Percentiles rank a stretch among this genome's conserved stretches.
phyloP scores from a whole-genome alignment of 2,329 filamentous ascomycete genomes.

The Diaporthe sp. region DNA sequence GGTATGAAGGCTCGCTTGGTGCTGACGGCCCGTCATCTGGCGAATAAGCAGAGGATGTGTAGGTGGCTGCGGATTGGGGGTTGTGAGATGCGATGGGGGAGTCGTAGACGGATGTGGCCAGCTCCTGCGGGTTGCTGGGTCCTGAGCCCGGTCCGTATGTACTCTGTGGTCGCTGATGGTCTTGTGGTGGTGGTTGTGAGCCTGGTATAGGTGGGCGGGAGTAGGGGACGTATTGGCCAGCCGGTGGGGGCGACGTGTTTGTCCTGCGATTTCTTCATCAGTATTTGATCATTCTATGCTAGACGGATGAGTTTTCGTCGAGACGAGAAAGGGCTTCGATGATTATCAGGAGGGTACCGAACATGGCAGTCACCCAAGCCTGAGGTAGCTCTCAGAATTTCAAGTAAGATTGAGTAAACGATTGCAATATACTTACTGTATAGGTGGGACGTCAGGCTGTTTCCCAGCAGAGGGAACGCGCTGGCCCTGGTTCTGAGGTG shows the following conservation, averaged over 20 bases:
- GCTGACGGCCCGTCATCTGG: constrained; percentile 55
- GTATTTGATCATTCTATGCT: not conserved
- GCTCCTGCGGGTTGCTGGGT: constrained; percentile 73
- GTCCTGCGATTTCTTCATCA: constrained; percentile 22
- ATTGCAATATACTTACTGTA: constrained; percentile 28
- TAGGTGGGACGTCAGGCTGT: constrained; percentile 48
- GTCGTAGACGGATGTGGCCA: constrained; percentile 82
- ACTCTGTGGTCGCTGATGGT: constrained; percentile 65
- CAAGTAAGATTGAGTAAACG: not conserved
- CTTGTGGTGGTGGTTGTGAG: constrained; percentile 47
- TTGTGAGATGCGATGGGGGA: constrained; percentile 72
- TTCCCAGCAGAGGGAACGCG: constrained; percentile 58
- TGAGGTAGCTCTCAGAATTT: too few relatives aligned
- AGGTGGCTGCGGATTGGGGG: constrained; percentile 54
- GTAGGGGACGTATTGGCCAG: constrained; percentile 33
- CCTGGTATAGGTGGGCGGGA: constrained; percentile 31
- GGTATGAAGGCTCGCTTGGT: constrained; percentile 50
- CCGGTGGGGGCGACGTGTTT: constrained; percentile 32
- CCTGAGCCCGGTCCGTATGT: constrained; percentile 62
- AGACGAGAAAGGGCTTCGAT: not conserved
- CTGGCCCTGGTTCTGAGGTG: constrained; percentile 63
- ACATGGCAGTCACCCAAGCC: not conserved
- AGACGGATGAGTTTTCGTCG: not conserved
- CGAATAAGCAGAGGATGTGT: constrained; percentile 59
- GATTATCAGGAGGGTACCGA: too few relatives aligned